Percentiles rank a stretch among this genome's conserved stretches.
Conservation (phyloP, 1,284 basidiomycete genomes). For the Phaffia rhodozyma region DNA sequence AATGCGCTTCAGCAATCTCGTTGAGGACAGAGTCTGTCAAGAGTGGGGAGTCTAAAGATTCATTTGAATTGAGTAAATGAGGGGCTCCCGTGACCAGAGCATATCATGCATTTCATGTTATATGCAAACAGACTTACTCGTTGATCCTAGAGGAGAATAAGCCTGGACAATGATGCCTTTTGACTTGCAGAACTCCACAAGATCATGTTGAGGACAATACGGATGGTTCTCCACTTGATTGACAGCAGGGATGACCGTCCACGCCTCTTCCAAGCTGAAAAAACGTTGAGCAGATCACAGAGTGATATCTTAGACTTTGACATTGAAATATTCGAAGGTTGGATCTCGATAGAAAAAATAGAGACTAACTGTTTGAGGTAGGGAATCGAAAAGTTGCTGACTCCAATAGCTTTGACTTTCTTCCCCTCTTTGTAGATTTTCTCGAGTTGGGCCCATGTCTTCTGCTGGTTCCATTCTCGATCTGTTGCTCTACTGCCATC, state of each 20-base stretch:
- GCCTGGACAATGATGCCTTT: slow-evolving; percentile 57
- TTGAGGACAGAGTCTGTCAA: slow-evolving; percentile 52
- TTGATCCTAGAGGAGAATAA: slow-evolving; percentile 65
- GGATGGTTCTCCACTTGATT: slow-evolving; percentile 71
- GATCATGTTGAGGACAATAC: slow-evolving; percentile 71
- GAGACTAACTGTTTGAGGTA: slow-evolving; percentile 31
- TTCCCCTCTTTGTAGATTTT: slow-evolving; percentile 37
- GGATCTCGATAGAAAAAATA: too few relatives aligned
- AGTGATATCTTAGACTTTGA: slow-evolving; percentile 27
- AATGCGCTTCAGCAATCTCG: slow-evolving; percentile 53
- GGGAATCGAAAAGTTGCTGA: slow-evolving; percentile 38
- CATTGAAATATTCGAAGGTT: too few relatives aligned
- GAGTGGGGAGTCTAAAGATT: slow-evolving; percentile 41
- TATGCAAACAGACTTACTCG: slow-evolving; percentile 27
- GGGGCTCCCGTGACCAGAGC: too few relatives aligned
- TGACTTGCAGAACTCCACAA: slow-evolving; percentile 49
- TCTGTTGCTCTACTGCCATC: slow-evolving; percentile 55
- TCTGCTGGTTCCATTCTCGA: slow-evolving; percentile 49
- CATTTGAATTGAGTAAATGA: slow-evolving; percentile 15
- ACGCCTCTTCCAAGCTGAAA: slow-evolving; percentile 46
- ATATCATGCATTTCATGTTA: not conserved
- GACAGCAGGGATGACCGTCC: slow-evolving; percentile 46
- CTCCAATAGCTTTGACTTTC: slow-evolving; percentile 30
- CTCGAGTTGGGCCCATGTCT: slow-evolving; percentile 76
- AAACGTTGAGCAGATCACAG: slow-evolving; percentile 56